Conservation (phyloP, 345 rosid genomes). For the Litchi chinensis region DNA sequence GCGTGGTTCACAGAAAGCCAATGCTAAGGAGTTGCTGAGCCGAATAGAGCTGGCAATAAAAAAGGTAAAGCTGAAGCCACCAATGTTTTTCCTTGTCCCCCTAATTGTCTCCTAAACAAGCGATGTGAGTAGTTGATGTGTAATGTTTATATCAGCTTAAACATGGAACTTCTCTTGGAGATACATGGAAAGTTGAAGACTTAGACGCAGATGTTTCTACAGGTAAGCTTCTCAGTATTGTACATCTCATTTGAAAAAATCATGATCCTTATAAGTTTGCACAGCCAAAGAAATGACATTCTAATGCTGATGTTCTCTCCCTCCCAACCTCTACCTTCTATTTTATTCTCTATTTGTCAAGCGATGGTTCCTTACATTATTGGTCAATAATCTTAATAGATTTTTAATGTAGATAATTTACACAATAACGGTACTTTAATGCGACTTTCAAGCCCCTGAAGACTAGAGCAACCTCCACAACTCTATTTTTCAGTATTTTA, state of each 20-base stretch:
- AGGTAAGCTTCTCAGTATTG: slow-evolving; percentile 36
- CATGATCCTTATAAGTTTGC: not conserved
- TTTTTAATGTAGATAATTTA: no score
- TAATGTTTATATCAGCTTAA: slow-evolving; percentile 58
- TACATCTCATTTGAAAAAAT: not conserved
- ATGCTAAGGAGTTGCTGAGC: slow-evolving; percentile 51
- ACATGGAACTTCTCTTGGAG: slow-evolving; percentile 53
- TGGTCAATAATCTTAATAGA: no score
- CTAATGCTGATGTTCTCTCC: no score
- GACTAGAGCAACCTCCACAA: no score
- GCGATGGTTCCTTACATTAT: no score
- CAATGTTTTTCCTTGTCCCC: not conserved
- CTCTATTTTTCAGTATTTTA: no score
- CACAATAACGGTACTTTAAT: no score
- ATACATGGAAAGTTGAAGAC: slow-evolving; percentile 52
- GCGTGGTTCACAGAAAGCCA: slow-evolving; percentile 54
- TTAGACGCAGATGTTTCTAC: slow-evolving; percentile 35
- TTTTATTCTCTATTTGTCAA: no score
- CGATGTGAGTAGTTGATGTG: slow-evolving; percentile 9
- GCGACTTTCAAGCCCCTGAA: no score
- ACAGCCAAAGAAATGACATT: not conserved
- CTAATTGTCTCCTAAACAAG: not conserved
- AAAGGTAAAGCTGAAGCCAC: slow-evolving; percentile 50
- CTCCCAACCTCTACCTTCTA: no score
- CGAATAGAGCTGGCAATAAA: slow-evolving; percentile 50